Percentiles rank a stretch among this genome's conserved stretches.
phyloP scores from a whole-genome alignment of 495 filamentous ascomycete genomes.

The Penicillium arizonense region DNA sequence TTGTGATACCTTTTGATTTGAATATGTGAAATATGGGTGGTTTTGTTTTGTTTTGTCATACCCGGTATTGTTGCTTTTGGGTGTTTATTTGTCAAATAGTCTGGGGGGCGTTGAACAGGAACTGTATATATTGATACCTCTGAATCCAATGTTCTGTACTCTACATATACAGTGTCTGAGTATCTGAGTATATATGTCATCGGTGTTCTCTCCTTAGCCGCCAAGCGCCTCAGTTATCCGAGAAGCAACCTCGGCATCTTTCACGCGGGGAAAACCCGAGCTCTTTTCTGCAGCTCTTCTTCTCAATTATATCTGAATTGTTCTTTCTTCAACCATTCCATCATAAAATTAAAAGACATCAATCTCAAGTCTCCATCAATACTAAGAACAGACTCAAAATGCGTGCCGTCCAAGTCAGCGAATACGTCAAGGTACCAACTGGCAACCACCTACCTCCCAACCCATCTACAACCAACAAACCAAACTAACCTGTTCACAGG shows the following conservation, averaged over 20 bases:
- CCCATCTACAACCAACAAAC: background rate
- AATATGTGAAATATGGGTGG: slow-evolving; percentile 15
- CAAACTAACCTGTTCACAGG: slow-evolving; percentile 43
- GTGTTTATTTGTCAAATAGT: background rate
- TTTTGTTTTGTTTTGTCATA: slow-evolving; percentile 17
- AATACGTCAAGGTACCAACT: slow-evolving; percentile 83
- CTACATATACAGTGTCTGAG: background rate
- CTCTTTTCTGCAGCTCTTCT: background rate
- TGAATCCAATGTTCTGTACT: slow-evolving; percentile 1
- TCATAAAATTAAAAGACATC: background rate
- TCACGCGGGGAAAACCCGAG: slow-evolving; percentile 17
- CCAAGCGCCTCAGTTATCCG: slow-evolving; percentile 17
- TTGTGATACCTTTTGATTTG: slow-evolving; percentile 12
- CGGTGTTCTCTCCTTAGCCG: background rate
- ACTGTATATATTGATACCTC: slow-evolving; percentile 13
- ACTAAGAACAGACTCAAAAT: slow-evolving; percentile 45
- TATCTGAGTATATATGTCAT: no score
- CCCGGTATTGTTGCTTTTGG: slow-evolving; percentile 15
- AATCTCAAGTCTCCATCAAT: background rate
- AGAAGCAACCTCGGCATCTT: slow-evolving; percentile 30
- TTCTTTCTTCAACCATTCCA: background rate
- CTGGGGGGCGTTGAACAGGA: slow-evolving; percentile 4
- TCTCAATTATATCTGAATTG: background rate
- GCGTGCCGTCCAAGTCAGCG: slow-evolving; percentile 77
- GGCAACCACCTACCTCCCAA: no score